Evolutionary conservation across 768 basidiomycete genomes (phyloP), one percentile per base, ranked within the genome.

Genomic region (Punctularia strigosozonata): DNA sequence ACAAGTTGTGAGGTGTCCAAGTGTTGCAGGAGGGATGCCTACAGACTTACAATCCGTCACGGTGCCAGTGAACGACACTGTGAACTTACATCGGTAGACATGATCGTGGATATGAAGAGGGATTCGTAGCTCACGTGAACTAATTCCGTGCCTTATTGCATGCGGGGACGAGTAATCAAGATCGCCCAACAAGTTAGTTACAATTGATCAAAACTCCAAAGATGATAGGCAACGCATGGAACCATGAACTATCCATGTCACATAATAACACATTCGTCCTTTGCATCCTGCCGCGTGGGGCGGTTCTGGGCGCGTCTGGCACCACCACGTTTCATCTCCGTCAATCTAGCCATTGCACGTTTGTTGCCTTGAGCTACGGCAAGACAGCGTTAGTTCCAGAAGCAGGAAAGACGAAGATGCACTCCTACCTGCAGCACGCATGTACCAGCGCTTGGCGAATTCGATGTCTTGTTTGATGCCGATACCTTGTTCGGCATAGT

Each of bases 391-490:
- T 37, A 41, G 37, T 14, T 13, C 25, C 10, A 12, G 19, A 23
- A 26, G 3, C 31, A 36, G n/a, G n/a, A 32, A 38, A 31, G 26
- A 34, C 22, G 18, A 18, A 23, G 14, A 32, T 35, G 20, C 38
- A 35, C 26, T 65, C 83, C 36, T 51, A 97, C 94, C 92, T 49
- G 95, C 95, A 25, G 95, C 92, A 31, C 95, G 77, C 89, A 97
- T 95, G 59, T 99, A 99, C 92, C 94, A 98, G 49, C 85, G 74
- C 62, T 94, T 97, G 15, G 95, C 91, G 57, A 91, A 81, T 43
- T 98, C 94, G 33, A 90, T 60, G 51, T 99, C 94, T 52, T 88
- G 85, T 64, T 94, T 94, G 56, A 94, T 82, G 23, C 95, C 95
- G 48, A 99, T 99, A 3, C 92, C 95, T 8, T 92, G 83, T 59